phyloP scores from a whole-genome alignment of 805 yeast species.

The Saccharomycodes ludwigii region DNA sequence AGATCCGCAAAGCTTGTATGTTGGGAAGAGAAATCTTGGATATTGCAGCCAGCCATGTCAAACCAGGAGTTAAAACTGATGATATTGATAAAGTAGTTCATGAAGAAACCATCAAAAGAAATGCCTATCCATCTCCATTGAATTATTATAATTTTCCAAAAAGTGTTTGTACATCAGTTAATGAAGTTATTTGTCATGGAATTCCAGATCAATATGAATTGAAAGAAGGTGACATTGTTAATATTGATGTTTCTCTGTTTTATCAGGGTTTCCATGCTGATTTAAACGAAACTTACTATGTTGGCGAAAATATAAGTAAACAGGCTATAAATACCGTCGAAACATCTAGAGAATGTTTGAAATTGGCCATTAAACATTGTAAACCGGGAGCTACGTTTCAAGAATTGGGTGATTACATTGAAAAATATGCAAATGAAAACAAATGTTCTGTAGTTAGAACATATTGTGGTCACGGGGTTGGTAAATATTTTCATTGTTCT shows the following conservation, averaged over 20 bases:
- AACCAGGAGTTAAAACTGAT: constrained; percentile 89
- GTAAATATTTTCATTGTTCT: constrained; percentile 75
- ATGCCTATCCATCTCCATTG: constrained; percentile 88
- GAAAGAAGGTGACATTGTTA: constrained; percentile 89
- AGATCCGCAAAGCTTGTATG: constrained; percentile 61
- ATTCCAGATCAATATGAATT: constrained; percentile 84
- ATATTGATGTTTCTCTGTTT: constrained; percentile 77
- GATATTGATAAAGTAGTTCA: constrained; percentile 81
- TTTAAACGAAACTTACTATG: constrained; percentile 91
- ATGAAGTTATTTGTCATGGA: constrained; percentile 95
- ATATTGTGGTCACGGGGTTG: constrained; percentile 91
- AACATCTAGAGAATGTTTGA: constrained; percentile 78
- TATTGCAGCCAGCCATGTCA: constrained; percentile 68
- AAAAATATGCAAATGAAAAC: constrained; percentile 68
- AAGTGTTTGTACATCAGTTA: constrained; percentile 83
- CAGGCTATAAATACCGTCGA: constrained; percentile 80
- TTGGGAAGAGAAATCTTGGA: constrained; percentile 85
- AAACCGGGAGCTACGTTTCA: constrained; percentile 90
- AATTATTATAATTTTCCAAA: constrained; percentile 92
- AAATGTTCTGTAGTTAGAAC: constrained; percentile 80
- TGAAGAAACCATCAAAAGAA: constrained; percentile 75
- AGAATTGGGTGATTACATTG: constrained; percentile 77
- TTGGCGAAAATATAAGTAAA: constrained; percentile 65
- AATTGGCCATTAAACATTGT: constrained; percentile 68
- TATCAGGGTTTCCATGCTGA: constrained; percentile 89